A percentile compares a stretch with the other conserved stretches of the same genome.
phyloP scores from a whole-genome alignment of 2,329 filamentous ascomycete genomes.

The Lachnum nothofagi region DNA sequence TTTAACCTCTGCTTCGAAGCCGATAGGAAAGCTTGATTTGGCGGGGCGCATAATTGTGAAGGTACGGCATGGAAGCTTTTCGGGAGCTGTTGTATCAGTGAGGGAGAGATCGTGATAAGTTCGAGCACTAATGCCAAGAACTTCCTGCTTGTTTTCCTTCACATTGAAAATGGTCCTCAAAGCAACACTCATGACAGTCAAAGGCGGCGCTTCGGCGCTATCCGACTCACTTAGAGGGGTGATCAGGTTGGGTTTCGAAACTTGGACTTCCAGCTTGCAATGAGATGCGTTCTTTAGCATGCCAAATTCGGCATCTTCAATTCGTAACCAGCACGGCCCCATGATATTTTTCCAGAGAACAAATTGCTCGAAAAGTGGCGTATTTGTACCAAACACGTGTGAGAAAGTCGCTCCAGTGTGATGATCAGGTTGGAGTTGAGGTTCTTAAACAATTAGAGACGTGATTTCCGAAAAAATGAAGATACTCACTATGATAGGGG shows the following conservation, averaged over 20 bases:
- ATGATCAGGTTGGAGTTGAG: slow-evolving; percentile 60
- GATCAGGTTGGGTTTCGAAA: slow-evolving; percentile 72
- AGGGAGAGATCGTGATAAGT: slow-evolving; percentile 88
- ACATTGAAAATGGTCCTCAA: slow-evolving; percentile 83
- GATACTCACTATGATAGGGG: slow-evolving; percentile 68
- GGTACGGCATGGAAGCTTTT: slow-evolving; percentile 81
- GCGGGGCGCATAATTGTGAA: slow-evolving; percentile 88
- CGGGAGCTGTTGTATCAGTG: slow-evolving; percentile 79
- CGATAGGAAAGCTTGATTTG: slow-evolving; percentile 70
- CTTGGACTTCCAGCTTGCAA: slow-evolving; percentile 89
- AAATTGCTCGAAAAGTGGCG: slow-evolving; percentile 93
- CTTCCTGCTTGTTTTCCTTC: slow-evolving; percentile 94
- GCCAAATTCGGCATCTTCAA: slow-evolving; percentile 77
- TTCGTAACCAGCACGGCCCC: slow-evolving; percentile 96
- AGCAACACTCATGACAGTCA: slow-evolving; percentile 94
- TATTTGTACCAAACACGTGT: slow-evolving; percentile 88
- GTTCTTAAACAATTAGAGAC: slow-evolving; percentile 42
- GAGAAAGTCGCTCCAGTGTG: slow-evolving; percentile 83
- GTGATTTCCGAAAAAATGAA: neutral
- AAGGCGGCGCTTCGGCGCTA: slow-evolving; percentile 72
- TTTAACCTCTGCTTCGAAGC: slow-evolving; percentile 73
- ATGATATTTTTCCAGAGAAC: slow-evolving; percentile 98
- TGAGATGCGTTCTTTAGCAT: slow-evolving; percentile 88
- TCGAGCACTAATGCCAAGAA: slow-evolving; percentile 82
- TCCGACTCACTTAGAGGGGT: slow-evolving; percentile 70